phyloP scores from a whole-genome alignment of 306 rosid genomes.

The Prunus campanulata region DNA sequence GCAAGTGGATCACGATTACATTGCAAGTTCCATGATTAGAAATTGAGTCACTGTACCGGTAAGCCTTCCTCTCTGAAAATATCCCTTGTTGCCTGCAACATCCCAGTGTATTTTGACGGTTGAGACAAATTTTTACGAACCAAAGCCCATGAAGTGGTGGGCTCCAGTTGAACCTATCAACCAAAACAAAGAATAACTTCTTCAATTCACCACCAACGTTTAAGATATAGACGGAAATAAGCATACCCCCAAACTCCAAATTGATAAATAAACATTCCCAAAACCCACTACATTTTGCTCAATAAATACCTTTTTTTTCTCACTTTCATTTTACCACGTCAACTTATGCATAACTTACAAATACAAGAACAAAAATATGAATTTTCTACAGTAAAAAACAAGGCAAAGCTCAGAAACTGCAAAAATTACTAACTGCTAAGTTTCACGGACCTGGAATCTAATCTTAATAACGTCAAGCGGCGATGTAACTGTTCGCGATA shows the following conservation, averaged over 20 bases:
- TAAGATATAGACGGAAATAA: conserved; percentile 7
- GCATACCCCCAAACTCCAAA: conserved; percentile 4
- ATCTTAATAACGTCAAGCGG: conserved; percentile 97
- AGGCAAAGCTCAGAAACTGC: not conserved
- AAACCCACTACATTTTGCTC: not conserved
- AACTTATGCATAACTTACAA: not conserved
- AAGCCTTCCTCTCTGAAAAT: conserved; percentile 93
- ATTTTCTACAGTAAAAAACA: not conserved
- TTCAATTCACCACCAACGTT: conserved; percentile 18
- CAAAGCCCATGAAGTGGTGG: conserved; percentile 79
- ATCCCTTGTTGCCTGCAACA: conserved; percentile 87
- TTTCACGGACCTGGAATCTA: conserved; percentile 69
- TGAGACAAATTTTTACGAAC: conserved; percentile 45
- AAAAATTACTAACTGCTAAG: not conserved
- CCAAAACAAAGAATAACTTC: conserved; percentile 15
- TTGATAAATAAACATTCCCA: not conserved
- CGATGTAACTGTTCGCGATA: conserved; percentile 84
- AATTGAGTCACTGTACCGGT: conserved; percentile 36
- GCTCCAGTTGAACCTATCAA: conserved; percentile 88
- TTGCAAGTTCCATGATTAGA: conserved; percentile 1
- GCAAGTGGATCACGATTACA: not conserved
- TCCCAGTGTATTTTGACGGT: conserved; percentile 85
- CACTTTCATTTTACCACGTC: not conserved
- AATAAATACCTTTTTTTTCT: not conserved
- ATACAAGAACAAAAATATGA: not conserved